A percentile compares a stretch with the other conserved stretches of the same genome.
Conservation (phyloP, 306 rosid species). For the Cajanus cajan region DNA sequence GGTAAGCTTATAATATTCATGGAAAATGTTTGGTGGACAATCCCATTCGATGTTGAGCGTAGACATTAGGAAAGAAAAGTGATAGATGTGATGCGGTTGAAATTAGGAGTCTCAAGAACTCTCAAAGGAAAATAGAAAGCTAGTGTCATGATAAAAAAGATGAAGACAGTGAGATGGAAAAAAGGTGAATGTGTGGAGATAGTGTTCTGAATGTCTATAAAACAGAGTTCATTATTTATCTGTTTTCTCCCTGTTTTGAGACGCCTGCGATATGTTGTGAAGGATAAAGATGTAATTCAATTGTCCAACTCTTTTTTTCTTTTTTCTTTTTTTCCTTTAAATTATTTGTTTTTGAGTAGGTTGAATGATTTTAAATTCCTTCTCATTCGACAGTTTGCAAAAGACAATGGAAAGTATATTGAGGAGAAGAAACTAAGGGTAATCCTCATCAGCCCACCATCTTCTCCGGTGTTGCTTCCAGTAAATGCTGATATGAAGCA, state of each 20-base stretch:
- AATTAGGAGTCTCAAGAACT: too few species aligned
- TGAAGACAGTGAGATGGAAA: neutral
- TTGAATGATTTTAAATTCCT: conserved; percentile 18
- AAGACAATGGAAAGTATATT: conserved; percentile 59
- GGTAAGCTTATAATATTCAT: conserved; percentile 43
- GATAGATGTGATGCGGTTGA: neutral
- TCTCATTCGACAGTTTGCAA: conserved; percentile 59
- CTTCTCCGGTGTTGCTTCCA: conserved; percentile 69
- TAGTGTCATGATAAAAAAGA: neutral
- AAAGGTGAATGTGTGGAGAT: neutral
- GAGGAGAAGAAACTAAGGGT: conserved; percentile 89
- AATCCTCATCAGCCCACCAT: conserved; percentile 55
- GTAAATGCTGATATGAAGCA: conserved; percentile 68
- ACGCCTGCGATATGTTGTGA: neutral
- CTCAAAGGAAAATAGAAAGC: too few species aligned
- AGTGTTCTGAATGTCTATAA: neutral
- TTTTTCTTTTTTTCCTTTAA: neutral
- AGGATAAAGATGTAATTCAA: conserved; percentile 1
- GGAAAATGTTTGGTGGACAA: neutral
- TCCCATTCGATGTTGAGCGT: neutral
- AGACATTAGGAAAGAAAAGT: neutral
- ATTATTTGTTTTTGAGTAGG: neutral
- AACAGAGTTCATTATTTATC: neutral
- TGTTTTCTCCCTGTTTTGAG: neutral
- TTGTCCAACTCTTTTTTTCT: neutral